Conservation (phyloP, 441 rosid genomes). For the Adansonia gregorii region DNA sequence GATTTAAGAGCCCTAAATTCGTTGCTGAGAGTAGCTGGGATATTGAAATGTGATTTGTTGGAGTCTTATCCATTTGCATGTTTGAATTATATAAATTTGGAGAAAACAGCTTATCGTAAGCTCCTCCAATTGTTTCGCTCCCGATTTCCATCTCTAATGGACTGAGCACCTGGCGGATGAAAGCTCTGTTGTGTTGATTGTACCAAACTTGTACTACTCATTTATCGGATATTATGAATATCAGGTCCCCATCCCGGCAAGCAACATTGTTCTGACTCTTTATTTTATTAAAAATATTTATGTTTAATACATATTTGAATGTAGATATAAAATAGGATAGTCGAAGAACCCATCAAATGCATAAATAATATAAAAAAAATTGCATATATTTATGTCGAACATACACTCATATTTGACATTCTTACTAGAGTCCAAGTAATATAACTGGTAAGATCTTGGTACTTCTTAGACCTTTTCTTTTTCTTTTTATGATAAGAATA, state of each 20-base stretch:
- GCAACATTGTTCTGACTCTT: no score
- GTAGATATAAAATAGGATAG: no score
- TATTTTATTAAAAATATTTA: no score
- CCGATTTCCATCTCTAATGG: neutral
- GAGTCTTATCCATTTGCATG: conserved; percentile 24
- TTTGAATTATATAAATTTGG: conserved; percentile 26
- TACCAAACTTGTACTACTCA: conserved; percentile 5
- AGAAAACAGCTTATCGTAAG: conserved; percentile 19
- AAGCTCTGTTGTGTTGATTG: conserved; percentile 25
- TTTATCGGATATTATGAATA: conserved; percentile 20
- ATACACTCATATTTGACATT: no score
- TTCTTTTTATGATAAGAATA: neutral
- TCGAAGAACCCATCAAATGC: no score
- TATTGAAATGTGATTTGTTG: conserved; percentile 48
- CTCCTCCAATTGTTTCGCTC: neutral
- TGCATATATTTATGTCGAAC: no score
- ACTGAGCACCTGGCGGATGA: conserved; percentile 9
- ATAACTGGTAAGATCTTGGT: neutral
- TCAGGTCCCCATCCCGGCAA: neutral
- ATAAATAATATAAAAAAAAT: no score
- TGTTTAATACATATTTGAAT: no score
- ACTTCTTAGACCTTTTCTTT: neutral
- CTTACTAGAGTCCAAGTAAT: no score
- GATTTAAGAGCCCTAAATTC: conserved; percentile 52
- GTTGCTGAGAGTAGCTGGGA: conserved; percentile 63